Base-by-base conservation (phyloP, 73 alveolate species). In the Stentor coeruleus region DNA sequence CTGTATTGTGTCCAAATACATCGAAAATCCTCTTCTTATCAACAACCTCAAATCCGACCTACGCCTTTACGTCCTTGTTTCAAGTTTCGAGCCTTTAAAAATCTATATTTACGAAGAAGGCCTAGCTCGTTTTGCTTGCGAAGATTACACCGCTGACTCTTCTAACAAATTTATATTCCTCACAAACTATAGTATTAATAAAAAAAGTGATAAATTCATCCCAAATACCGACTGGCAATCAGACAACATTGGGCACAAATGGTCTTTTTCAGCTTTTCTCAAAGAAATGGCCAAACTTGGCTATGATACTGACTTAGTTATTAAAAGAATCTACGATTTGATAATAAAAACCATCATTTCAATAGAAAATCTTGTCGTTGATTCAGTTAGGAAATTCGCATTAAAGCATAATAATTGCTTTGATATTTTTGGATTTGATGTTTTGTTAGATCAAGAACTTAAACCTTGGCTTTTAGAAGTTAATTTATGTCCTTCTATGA, bases 381-480 rank as follows among this genome's bases (percentile, higher is more conserved):
- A 86, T 39, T 81, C 86, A 28, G 76, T 91, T n/a, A 86, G 88
- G 89, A 81, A 86, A 82, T 59, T 83, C 59, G 83, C 93, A 26
- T 74, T 86, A 49, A 84, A 87, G 38, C 82, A 91, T 39, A 84
- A 91, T 11, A 93, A 93, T 82, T 92, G 94, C 87, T 93, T 93
- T 90, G 98, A 93, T 81, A 84, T 93, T 37, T 88, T 88, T 80
- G 97, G 98, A 3, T 93, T 88, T 59, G 98, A 93, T 87, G 82
- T 93, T 4, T 81, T 93, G 20, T 60, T 93, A 35, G 97, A 89
- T 73, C 91, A 94, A 28, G 95, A 90, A 37, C 82, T 93, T 40
- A 86, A 89, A 76, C 98, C 98, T 15, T 93, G 97, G 97, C 86
- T 93, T 38, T 59, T 93, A 36, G 98, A 93, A 82, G 89, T 93